Evolutionary conservation across 768 basidiomycete genomes (phyloP).

Genomic region (Russula dissimulans): DNA sequence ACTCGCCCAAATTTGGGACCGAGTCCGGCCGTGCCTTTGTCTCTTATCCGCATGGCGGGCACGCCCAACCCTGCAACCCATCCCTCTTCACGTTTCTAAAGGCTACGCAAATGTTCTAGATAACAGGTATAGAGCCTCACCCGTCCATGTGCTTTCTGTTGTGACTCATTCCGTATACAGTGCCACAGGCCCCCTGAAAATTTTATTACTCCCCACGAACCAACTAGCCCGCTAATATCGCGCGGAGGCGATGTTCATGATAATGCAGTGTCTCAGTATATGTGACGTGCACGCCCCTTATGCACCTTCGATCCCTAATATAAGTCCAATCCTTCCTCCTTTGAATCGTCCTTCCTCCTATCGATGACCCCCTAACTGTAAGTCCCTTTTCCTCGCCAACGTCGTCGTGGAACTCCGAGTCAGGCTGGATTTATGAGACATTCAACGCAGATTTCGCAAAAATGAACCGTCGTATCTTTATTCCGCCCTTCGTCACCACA

Average conservation of each 20-base stretch:
- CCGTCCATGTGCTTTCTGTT: too few species aligned
- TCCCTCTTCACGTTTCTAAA: neutral
- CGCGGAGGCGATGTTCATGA: neutral
- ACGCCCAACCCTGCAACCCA: neutral
- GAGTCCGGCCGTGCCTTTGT: neutral
- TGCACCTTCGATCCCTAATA: slow-evolving; percentile 9
- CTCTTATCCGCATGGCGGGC: neutral
- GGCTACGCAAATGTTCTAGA: neutral
- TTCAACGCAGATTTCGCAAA: neutral
- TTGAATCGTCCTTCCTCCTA: neutral
- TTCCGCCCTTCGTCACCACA: neutral
- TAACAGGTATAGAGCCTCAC: neutral
- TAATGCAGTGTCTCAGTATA: slow-evolving; percentile 2
- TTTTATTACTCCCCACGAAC: neutral
- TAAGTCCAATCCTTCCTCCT: neutral
- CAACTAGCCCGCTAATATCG: neutral
- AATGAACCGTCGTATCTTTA: neutral
- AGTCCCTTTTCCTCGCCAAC: neutral
- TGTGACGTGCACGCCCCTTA: slow-evolving; percentile 8
- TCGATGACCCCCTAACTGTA: neutral
- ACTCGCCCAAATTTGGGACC: too few species aligned
- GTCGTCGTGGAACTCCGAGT: neutral
- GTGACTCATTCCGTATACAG: neutral
- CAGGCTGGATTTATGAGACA: neutral
- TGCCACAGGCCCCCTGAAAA: neutral